Evolutionary conservation across 139 green algal species (phyloP).

Genomic region (Micractinium sp.): DNA sequence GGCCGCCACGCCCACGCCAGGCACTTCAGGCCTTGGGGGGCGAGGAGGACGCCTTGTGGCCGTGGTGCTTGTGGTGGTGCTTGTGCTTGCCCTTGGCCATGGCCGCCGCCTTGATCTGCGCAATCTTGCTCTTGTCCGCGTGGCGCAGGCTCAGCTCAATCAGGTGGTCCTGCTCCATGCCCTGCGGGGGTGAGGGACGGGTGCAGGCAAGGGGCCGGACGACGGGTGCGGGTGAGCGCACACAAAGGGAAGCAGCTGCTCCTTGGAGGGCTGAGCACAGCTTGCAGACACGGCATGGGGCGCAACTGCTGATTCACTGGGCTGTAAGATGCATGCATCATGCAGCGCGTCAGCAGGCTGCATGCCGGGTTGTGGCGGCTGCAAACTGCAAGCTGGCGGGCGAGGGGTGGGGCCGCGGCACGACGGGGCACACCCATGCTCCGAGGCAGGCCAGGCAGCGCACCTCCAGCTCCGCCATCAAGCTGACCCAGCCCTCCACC

Average conservation of each 20-base stretch:
- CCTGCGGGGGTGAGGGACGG: background rate
- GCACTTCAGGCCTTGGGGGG: background rate
- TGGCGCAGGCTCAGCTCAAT: conserved; percentile 38
- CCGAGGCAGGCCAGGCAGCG: no score
- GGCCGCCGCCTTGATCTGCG: conserved; percentile 25
- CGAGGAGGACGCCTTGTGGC: background rate
- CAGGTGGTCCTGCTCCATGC: conserved; percentile 45
- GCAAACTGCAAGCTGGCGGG: background rate
- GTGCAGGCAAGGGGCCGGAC: no score
- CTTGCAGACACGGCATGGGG: no score
- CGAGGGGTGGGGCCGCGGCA: background rate
- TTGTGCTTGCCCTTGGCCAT: conserved; percentile 30
- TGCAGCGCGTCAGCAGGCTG: no score
- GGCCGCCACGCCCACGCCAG: background rate
- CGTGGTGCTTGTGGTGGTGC: background rate
- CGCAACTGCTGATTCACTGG: no score
- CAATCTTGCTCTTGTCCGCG: conserved; percentile 28
- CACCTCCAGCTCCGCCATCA: conserved; percentile 47
- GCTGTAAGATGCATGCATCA: no score
- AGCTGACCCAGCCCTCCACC: conserved; percentile 42
- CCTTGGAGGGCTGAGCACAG: no score
- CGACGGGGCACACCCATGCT: no score
- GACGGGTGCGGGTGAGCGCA: background rate
- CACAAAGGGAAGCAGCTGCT: no score
- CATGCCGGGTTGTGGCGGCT: background rate